Conservation (phyloP, 176 grass and related monocot genomes). For the Echinochloa phyllopogon region DNA sequence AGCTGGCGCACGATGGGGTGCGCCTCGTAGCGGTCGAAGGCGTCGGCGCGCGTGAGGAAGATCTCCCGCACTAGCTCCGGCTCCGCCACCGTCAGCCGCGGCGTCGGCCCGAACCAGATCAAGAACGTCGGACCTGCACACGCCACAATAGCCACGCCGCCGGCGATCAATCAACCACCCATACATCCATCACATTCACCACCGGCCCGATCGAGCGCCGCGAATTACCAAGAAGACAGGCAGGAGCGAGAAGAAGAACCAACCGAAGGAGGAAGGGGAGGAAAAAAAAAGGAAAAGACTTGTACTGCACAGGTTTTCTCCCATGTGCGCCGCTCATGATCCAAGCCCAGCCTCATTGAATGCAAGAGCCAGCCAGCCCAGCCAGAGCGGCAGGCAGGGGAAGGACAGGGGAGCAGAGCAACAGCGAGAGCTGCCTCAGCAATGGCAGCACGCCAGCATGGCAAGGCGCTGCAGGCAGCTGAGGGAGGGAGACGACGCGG, state of each 20-base stretch:
- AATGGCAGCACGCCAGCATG: background rate
- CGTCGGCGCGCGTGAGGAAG: conserved; percentile 64
- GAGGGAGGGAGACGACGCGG: background rate
- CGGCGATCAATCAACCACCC: background rate
- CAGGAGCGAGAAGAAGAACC: background rate
- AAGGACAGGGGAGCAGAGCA: background rate
- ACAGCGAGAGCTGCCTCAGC: background rate
- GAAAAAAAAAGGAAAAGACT: conserved; percentile 10
- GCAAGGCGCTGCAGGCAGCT: background rate
- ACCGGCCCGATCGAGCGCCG: background rate
- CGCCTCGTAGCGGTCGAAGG: conserved; percentile 87
- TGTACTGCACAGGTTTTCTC: background rate
- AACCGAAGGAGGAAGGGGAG: background rate
- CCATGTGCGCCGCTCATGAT: conserved; percentile 37
- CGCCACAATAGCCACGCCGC: no score
- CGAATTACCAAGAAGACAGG: background rate
- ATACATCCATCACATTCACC: background rate
- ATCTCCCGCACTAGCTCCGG: conserved; percentile 86
- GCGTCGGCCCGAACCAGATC: conserved; percentile 92
- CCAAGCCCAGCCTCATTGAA: conserved; percentile 24
- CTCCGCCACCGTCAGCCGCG: conserved; percentile 71
- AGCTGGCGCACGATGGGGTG: conserved; percentile 84
- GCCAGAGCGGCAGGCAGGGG: conserved; percentile 1
- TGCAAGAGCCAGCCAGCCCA: conserved; percentile 34
- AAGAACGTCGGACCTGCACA: conserved; percentile 69